phyloP scores from a whole-genome alignment of 768 basidiomycete genomes.

The Tricholoma sp. region DNA sequence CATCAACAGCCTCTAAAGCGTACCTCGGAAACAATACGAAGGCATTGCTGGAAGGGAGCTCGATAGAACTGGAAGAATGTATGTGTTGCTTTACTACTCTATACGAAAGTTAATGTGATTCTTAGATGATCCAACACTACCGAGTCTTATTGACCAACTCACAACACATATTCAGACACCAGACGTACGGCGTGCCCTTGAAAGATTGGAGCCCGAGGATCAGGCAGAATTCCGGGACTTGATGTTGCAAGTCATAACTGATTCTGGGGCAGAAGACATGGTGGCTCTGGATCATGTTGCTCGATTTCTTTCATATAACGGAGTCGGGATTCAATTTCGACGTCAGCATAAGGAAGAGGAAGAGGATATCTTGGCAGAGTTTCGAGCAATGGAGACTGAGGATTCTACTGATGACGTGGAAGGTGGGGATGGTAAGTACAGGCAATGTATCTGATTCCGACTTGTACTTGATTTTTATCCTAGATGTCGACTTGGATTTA shows the following conservation, averaged over 20 bases:
- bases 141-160: slow-evolving; percentile 2
- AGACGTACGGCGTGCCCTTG: not conserved
- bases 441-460: not conserved
- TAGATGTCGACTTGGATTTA: not conserved
- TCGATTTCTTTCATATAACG: slow-evolving; percentile 3
- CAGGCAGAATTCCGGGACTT: not conserved
- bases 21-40: not conserved
- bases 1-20: not conserved
- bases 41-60: not conserved
- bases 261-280: slow-evolving; percentile 1
- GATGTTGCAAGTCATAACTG: not conserved
- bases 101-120: not conserved
- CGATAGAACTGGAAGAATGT: not conserved
- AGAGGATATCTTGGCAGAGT: not conserved
- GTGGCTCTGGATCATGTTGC: not conserved
- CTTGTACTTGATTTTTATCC: not conserved
- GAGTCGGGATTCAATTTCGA: slow-evolving; percentile 3
- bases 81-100: not conserved
- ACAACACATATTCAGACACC: not conserved
- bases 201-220: not conserved
- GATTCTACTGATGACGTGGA: slow-evolving; percentile 3
- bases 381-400: not conserved
- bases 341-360: not conserved
- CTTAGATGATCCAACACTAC: slow-evolving; percentile 3
- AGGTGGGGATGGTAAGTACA: not conserved